These are phyloP conservation scores for Calocera cornea DNA, from an alignment of 768 basidiomycete species.

Conservation along the genomic window DNA sequence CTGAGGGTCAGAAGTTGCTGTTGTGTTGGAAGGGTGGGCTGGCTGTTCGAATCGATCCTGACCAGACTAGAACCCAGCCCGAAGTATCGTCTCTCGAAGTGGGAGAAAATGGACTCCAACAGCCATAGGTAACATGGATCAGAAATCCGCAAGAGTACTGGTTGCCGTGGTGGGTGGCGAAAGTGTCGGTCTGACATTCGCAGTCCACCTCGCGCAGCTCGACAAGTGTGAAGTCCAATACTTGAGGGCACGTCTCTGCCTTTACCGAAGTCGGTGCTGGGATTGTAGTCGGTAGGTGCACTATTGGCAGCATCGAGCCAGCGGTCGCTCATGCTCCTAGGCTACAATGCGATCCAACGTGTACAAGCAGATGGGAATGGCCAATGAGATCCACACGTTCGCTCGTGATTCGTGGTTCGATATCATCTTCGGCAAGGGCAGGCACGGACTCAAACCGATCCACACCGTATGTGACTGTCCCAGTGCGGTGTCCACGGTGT, in stretches of 20 bases:
- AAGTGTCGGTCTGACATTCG: slow-evolving; percentile 39
- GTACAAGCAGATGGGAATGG: background rate
- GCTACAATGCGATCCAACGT: background rate
- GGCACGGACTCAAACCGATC: background rate
- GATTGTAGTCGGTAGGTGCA: background rate
- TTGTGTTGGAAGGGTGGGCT: too few relatives aligned
- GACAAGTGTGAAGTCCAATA: slow-evolving; percentile 34
- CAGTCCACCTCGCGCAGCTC: slow-evolving; percentile 30
- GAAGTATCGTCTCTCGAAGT: too few relatives aligned
- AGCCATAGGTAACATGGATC: too few relatives aligned
- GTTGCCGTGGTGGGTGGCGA: slow-evolving; percentile 42
- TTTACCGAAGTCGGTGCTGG: background rate
- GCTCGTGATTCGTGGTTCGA: background rate
- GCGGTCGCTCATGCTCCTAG: background rate
- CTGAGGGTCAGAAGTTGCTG: too few relatives aligned
- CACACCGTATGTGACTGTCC: background rate
- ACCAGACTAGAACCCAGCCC: too few relatives aligned
- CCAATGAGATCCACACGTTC: background rate
- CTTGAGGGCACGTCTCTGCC: slow-evolving; percentile 28
- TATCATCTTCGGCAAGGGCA: background rate
- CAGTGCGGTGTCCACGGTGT: too few relatives aligned
- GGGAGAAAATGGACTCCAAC: too few relatives aligned
- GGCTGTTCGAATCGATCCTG: too few relatives aligned
- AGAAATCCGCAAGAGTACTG: background rate
- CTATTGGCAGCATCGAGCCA: background rate